These are phyloP conservation scores for Globisporangium cylindrosporum DNA, from an alignment of 352 stramenopile genomes.

Conservation along the genomic window DNA sequence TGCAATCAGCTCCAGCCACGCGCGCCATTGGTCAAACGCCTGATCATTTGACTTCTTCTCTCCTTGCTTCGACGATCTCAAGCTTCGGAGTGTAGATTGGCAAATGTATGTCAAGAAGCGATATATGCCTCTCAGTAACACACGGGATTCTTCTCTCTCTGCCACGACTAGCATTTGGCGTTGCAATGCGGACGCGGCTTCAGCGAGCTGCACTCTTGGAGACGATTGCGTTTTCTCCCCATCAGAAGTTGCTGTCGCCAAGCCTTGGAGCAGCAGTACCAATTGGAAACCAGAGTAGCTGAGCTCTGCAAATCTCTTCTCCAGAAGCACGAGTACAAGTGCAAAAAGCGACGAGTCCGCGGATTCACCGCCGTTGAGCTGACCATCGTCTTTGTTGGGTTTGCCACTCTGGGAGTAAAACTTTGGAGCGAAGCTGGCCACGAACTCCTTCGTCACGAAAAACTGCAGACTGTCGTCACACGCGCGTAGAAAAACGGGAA, in stretches of 20 bases:
- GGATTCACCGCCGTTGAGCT: neutral
- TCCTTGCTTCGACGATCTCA: conserved; percentile 18
- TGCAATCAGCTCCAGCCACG: conserved; percentile 51
- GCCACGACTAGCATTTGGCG: conserved; percentile 37
- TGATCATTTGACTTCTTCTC: conserved; percentile 9
- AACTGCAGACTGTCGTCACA: conserved; percentile 67
- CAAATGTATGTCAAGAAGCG: conserved; percentile 60
- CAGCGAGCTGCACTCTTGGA: conserved; percentile 9
- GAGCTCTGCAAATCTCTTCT: conserved; percentile 34
- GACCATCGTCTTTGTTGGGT: neutral
- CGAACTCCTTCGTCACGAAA: conserved; percentile 51
- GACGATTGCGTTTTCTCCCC: neutral
- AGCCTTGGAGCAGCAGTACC: conserved; percentile 39
- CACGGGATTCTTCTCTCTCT: conserved; percentile 19
- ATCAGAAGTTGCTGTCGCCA: conserved; percentile 9
- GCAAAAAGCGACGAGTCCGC: conserved; percentile 2
- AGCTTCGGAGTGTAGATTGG: conserved; percentile 40
- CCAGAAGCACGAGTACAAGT: conserved; percentile 29
- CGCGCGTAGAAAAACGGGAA: conserved; percentile 28
- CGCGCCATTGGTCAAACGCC: conserved; percentile 38
- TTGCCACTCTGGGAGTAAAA: conserved; percentile 6
- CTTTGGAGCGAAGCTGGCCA: conserved; percentile 28
- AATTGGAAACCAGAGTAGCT: conserved; percentile 44
- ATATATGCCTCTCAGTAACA: conserved; percentile 39
- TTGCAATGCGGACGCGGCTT: conserved; percentile 38